Evolutionary conservation across 257 asterid genomes (phyloP).

Genomic region (Phtheirospermum japonicum): DNA sequence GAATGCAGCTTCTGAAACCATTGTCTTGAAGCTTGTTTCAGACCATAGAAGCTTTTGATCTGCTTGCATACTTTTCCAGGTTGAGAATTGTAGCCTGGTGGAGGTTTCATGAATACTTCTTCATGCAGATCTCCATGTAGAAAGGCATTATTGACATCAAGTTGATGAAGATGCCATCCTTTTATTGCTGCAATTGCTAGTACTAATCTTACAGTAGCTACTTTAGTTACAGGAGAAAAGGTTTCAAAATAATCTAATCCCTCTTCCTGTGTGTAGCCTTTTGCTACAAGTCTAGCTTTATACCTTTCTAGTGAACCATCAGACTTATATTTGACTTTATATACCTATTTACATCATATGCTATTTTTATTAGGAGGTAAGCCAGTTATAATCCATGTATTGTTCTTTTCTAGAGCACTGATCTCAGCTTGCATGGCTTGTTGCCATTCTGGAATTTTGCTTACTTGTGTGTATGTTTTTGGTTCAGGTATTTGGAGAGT

Average conservation of each 20-base stretch:
- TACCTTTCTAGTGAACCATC: background rate
- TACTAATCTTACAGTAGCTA: too few relatives aligned
- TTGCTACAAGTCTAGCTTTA: too few relatives aligned
- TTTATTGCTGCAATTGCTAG: too few relatives aligned
- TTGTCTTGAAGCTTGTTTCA: background rate
- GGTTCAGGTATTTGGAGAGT: background rate
- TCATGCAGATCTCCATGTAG: too few relatives aligned
- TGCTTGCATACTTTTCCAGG: background rate
- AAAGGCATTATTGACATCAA: too few relatives aligned
- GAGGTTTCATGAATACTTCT: background rate
- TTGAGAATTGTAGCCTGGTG: background rate
- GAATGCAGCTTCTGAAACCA: too few relatives aligned
- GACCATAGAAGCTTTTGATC: background rate
- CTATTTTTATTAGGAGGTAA: background rate
- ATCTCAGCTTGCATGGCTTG: background rate
- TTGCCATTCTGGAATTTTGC: background rate
- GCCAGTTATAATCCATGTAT: background rate
- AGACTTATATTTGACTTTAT: background rate
- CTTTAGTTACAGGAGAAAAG: too few relatives aligned
- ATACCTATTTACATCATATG: background rate
- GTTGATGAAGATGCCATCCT: too few relatives aligned
- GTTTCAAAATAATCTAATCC: too few relatives aligned
- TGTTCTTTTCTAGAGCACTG: background rate
- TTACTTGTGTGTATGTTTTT: background rate
- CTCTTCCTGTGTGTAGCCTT: too few relatives aligned